Evolutionary conservation across 208 protist species (phyloP).

Genomic region (Vickermania spadyakhi): DNA sequence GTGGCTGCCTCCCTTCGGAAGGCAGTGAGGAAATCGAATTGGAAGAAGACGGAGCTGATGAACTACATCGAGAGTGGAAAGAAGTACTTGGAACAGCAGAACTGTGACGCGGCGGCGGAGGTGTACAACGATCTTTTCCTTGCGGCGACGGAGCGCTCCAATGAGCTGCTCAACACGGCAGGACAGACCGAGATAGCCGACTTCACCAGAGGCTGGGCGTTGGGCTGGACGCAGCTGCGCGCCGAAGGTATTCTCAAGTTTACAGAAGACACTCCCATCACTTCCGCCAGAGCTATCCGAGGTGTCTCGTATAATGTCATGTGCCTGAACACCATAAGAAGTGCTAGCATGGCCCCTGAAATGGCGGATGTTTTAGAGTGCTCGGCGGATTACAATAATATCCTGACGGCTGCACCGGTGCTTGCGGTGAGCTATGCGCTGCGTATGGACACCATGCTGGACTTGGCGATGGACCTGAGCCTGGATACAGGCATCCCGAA

Average conservation of each 20-base stretch:
- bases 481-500: neutral
- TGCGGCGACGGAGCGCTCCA: neutral
- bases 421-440: neutral
- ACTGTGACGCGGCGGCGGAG: neutral
- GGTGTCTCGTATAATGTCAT: conserved; percentile 3
- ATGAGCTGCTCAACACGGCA: neutral
- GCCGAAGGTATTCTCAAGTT: conserved; percentile 4
- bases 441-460: neutral
- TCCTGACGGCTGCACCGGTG: neutral
- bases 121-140: neutral
- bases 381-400: neutral
- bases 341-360: neutral
- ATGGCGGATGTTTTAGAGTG: neutral
- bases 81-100: neutral
- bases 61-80: neutral
- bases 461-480: neutral
- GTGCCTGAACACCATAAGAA: conserved; percentile 2
- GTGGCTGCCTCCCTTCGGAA: neutral
- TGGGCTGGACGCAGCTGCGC: conserved; percentile 5
- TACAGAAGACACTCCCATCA: conserved; percentile 2
- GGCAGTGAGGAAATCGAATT: neutral
- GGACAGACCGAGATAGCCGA: neutral
- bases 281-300: neutral
- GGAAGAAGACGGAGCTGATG: neutral
- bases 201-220: neutral